Conservation (phyloP, 257 asterid species). For the Leptodermis oblonga region DNA sequence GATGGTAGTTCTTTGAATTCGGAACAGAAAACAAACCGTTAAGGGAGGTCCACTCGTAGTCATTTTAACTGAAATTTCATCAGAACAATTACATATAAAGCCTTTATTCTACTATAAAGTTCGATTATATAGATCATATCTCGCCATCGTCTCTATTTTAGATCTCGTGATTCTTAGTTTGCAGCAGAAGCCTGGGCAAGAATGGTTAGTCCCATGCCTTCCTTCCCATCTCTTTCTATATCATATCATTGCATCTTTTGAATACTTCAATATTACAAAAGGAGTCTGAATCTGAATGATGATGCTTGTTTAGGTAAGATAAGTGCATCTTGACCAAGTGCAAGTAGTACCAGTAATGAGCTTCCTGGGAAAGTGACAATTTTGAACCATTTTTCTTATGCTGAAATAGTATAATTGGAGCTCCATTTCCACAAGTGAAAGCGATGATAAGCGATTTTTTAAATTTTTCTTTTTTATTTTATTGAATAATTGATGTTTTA, state of each 20-base stretch:
- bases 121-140: no score
- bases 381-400: conserved; percentile 3
- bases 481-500: background rate
- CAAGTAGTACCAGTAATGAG: background rate
- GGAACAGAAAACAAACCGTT: background rate
- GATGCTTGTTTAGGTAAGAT: conserved; percentile 4
- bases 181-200: background rate
- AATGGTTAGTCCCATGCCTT: background rate
- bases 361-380: conserved; percentile 6
- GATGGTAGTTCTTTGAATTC: conserved; percentile 6
- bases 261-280: background rate
- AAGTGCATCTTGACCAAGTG: background rate
- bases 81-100: no score
- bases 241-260: background rate
- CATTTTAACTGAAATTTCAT: no score
- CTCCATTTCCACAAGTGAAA: background rate
- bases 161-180: background rate
- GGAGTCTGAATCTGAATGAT: background rate
- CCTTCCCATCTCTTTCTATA: background rate
- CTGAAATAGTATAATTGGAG: background rate
- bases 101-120: no score
- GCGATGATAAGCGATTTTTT: no score
- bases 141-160: no score
- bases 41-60: background rate
- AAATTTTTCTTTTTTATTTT: background rate